Evolutionary conservation across 208 protist species (phyloP), one percentile per base, ranked within the genome.

Genomic region (Acanthamoeba castellanii): DNA sequence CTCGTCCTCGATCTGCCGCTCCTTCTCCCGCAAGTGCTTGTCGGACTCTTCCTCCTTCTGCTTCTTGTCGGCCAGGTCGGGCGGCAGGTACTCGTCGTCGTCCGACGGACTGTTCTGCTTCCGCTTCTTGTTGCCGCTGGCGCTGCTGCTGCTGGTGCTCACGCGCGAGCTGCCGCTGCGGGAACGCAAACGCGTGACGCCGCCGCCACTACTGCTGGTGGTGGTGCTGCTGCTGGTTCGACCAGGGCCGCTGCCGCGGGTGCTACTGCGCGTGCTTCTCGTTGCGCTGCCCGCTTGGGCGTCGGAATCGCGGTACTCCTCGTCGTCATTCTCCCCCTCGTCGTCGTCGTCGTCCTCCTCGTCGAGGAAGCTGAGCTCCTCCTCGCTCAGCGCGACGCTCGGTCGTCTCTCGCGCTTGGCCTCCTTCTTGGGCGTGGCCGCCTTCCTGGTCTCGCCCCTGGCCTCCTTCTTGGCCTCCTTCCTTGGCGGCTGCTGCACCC

Each of bases 291-390:
- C 34, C 8, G 81, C 27, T 13, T 18, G n/a, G 11, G 81, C 81
- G 52, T 64, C 25, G 30, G 45, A 11, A 64, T 88, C 81, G 30
- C 20, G 42, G 30, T 88, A 88, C n/a, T 88, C 81, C 20, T 88
- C 81, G 30, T 88, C 81, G 30, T 88, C 78, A 18, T 61, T 45
- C 14, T 88, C 50, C 4, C n/a, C 81, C 47, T 34, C 81, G 50
- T 88, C 47, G 9, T 88, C 81, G 0, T 88, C 81, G n/a, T 88
- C 81, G 74, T 84, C 74, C 25, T 88, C 81, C n/a, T 88, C 81
- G 30, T 88, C 81, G 25, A 88, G 81, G 27, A 88, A 88, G 81
- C 81, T 88, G 45, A 88, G 81, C 30, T 88, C 81, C 76, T 85
- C 76, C 34, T 55, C 81, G 81, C 81, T 64, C 14, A 88, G 25